A percentile compares a stretch with the other conserved stretches of the same genome.
Evolutionary conservation across 129 eudicot genomes (phyloP).

Genomic region (Glebionis coronaria): DNA sequence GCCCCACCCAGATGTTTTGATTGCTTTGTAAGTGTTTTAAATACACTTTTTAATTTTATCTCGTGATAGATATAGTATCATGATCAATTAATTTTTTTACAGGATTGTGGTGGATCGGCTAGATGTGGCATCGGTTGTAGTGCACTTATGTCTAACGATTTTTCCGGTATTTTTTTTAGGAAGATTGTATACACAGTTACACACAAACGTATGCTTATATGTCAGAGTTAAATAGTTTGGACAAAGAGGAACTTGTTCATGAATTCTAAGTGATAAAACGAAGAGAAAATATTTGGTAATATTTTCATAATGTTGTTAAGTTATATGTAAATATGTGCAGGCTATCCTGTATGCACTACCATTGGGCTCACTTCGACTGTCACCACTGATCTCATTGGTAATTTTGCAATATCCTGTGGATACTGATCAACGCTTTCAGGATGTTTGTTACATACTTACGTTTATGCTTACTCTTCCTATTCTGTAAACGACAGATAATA

Average conservation of each 20-base stretch:
- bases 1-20: constrained; percentile 68
- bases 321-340: constrained; percentile 31
- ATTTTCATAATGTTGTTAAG: neutral
- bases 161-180: constrained; percentile 39
- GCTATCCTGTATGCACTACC: constrained; percentile 66
- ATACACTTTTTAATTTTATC: neutral
- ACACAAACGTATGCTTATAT: neutral
- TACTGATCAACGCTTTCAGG: neutral
- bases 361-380: constrained; percentile 52
- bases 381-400: constrained; percentile 48
- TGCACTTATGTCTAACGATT: constrained; percentile 51
- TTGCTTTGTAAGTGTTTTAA: constrained; percentile 51
- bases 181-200: neutral
- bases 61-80: neutral
- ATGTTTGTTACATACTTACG: neutral
- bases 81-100: constrained; percentile 12
- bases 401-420: neutral
- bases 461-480: neutral
- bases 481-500: constrained; percentile 46
- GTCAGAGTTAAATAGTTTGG: neutral
- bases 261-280: neutral
- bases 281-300: neutral
- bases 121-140: constrained; percentile 87
- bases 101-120: constrained; percentile 79
- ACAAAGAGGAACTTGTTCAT: neutral